phyloP scores from a whole-genome alignment of 2,329 filamentous ascomycete species.

The Sordariomycetes sp. region DNA sequence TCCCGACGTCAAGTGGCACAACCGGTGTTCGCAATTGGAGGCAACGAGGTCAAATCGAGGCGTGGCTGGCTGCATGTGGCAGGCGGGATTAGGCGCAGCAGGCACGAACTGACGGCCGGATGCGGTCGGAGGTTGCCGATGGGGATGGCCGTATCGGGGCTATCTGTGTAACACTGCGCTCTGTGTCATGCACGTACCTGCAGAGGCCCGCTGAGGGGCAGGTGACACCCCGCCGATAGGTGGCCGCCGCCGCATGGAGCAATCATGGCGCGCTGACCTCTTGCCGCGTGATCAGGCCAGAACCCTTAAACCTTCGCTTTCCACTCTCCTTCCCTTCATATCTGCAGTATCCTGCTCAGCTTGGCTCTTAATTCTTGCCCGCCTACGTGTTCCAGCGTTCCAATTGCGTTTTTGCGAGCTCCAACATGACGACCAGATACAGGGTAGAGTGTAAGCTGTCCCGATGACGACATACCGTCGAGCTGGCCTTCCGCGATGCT shows the following conservation, averaged over 20 bases:
- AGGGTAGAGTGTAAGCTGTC: conserved; percentile 59
- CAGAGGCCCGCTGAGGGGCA: neutral
- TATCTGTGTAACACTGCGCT: neutral
- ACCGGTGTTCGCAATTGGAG: neutral
- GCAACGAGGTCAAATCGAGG: neutral
- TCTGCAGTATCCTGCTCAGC: neutral
- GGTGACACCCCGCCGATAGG: neutral
- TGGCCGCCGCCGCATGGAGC: neutral
- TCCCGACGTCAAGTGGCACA: neutral
- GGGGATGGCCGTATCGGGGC: neutral
- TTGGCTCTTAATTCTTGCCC: neutral
- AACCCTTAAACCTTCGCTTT: neutral
- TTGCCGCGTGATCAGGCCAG: neutral
- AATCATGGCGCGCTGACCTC: neutral
- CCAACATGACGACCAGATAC: conserved; percentile 50
- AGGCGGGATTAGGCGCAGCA: neutral
- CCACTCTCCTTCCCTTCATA: neutral
- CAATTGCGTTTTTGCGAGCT: neutral
- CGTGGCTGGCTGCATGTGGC: neutral
- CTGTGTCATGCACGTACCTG: neutral
- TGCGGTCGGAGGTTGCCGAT: neutral
- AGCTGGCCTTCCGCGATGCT: neutral
- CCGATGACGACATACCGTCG: neutral
- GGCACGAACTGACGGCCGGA: neutral
- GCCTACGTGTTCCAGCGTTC: no score